Base-by-base conservation (phyloP, 176 grass and related monocot species). In the Raddia distichophylla region DNA sequence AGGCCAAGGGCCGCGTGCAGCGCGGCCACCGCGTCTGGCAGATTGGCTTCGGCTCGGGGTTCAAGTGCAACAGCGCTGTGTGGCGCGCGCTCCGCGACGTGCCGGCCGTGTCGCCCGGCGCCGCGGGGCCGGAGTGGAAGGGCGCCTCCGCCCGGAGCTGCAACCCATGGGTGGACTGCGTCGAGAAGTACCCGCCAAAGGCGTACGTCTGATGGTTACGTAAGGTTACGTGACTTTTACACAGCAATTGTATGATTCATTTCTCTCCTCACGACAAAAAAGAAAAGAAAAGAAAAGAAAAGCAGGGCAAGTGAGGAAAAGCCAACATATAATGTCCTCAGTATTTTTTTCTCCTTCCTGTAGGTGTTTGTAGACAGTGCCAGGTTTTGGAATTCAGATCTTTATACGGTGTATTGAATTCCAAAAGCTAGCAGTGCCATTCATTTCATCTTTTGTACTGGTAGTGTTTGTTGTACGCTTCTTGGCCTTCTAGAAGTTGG, bases 61-160 rank as follows among this genome's bases (percentile, higher is more conserved):
- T 92, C 87, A 92, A 92, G 84, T 92, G 90, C 76, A 92, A 92
- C 76, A 92, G 90, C 84, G 90, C 90, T 1, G 90, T 92, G n/a
- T 94, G 92, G 92, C 86, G 85, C 67, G 88, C 88, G 69, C 88
- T 93, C 17, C 85, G 75, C 17, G 79, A 93, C 85, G 82, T 93
- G 69, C 82, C 91, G 44, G 44, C 75, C 8, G 67, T 85, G 63
- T 42, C 67, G 32, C 43, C 59, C 15, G 15, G 17, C 49, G 45
- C 3, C 65, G 44, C 48, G 2, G 67, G 59, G 19, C 9, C 10
- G 35, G 83, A 56, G 44, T 51, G 16, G 13, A 73, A 47, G 63
- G 56, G 47, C 33, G 5, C 27, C 27, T 27, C 27, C 27, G 27
- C 27, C 1, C n/a, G 1, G 43, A 69, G 85, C 62, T 88, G 91